phyloP scores from a whole-genome alignment of 257 asterid species.

The Perilla frutescens region DNA sequence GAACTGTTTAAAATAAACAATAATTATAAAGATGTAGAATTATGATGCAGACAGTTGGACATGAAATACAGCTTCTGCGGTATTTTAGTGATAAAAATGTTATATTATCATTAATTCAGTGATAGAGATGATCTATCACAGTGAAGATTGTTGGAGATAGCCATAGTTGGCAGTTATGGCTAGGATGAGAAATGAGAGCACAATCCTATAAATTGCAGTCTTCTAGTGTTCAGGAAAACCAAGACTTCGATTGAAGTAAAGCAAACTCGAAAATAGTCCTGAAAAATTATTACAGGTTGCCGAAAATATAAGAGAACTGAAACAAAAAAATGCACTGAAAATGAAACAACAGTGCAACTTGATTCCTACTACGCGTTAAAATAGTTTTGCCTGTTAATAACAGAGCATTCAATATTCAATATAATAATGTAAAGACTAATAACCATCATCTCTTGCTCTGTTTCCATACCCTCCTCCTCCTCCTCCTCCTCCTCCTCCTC shows the following conservation, averaged over 20 bases:
- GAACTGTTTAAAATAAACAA: too few species aligned
- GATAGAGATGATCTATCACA: too few species aligned
- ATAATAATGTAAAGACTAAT: background rate
- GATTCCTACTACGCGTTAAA: background rate
- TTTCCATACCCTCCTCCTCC: slow-evolving; percentile 12
- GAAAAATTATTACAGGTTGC: slow-evolving; percentile 19
- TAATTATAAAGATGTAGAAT: too few species aligned
- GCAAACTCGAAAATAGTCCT: background rate
- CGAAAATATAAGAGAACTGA: background rate
- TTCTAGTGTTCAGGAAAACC: background rate
- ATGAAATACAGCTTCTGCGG: too few species aligned
- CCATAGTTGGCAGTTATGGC: too few species aligned
- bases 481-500: slow-evolving; percentile 25
- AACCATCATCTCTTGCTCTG: background rate
- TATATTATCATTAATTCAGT: too few species aligned
- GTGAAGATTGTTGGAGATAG: too few species aligned
- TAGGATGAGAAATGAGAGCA: too few species aligned
- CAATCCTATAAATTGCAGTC: background rate
- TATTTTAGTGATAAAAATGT: too few species aligned
- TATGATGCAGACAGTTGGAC: too few species aligned
- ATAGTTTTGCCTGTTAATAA: background rate
- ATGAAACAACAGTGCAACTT: slow-evolving; percentile 5
- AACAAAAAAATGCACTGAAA: background rate
- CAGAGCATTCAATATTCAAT: background rate
- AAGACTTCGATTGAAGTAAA: background rate